Percentiles rank a stretch among this genome's conserved stretches.
Evolutionary conservation across 495 filamentous ascomycete species (phyloP).

Genomic region (Aspergillus panamensis): DNA sequence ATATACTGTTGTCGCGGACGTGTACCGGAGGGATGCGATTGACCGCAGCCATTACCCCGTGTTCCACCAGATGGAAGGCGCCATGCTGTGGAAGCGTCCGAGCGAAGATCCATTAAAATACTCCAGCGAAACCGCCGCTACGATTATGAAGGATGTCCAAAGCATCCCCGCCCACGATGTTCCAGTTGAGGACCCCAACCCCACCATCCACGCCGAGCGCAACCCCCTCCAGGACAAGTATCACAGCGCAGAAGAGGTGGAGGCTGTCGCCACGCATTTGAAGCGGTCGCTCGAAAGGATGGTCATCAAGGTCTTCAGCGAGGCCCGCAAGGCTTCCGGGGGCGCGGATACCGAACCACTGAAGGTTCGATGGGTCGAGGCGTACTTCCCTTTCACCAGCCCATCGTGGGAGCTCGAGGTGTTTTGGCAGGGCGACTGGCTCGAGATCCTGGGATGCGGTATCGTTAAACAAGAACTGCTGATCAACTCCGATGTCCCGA

Average conservation of each 20-base stretch:
- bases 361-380: constrained; percentile 88
- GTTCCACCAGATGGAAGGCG: constrained; percentile 99
- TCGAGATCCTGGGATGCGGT: constrained; percentile 93
- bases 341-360: constrained; percentile 60
- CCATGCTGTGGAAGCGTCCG: constrained; percentile 80
- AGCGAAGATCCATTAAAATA: constrained; percentile 54
- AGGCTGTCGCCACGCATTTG: constrained; percentile 79
- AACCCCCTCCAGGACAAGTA: constrained; percentile 77
- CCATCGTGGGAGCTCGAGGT: constrained; percentile 96
- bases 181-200: constrained; percentile 79
- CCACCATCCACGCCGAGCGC: constrained; percentile 68
- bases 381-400: constrained; percentile 92
- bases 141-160: constrained; percentile 61
- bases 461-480: constrained; percentile 78
- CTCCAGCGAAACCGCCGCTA: constrained; percentile 34
- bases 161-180: constrained; percentile 66
- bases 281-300: constrained; percentile 87
- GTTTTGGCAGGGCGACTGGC: constrained; percentile 90
- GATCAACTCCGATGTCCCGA: constrained; percentile 68
- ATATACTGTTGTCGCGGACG: constrained; percentile 90
- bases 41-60: constrained; percentile 93
- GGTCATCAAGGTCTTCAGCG: constrained; percentile 82
- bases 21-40: constrained; percentile 92
- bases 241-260: constrained; percentile 72
- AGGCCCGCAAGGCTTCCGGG: constrained; percentile 64